Conservation (phyloP, 2,329 filamentous ascomycete genomes). For the Alternaria hordeiaustralica region DNA sequence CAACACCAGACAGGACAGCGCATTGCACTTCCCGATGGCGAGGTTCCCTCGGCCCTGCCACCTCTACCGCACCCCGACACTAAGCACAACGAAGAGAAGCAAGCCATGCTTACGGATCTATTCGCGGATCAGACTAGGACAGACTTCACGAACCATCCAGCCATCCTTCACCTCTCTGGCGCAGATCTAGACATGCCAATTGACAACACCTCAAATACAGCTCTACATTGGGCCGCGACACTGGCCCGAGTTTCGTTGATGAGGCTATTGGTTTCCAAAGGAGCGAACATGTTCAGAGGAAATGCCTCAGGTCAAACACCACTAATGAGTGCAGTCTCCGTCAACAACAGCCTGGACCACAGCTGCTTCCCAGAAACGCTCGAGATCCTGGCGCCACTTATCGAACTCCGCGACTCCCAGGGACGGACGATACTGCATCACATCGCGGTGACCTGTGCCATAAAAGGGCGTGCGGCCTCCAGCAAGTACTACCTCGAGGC, state of each 20-base stretch:
- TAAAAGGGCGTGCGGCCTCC: slow-evolving; percentile 88
- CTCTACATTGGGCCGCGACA: slow-evolving; percentile 95
- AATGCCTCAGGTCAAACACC: slow-evolving; percentile 92
- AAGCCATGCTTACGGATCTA: slow-evolving; percentile 79
- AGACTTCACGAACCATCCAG: slow-evolving; percentile 76
- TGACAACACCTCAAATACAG: slow-evolving; percentile 86
- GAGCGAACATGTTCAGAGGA: slow-evolving; percentile 85
- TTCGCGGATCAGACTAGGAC: slow-evolving; percentile 64
- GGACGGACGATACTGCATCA: slow-evolving; percentile 94
- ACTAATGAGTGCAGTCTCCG: slow-evolving; percentile 87
- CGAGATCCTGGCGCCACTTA: slow-evolving; percentile 85
- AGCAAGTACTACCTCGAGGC: slow-evolving; percentile 97
- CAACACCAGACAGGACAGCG: slow-evolving; percentile 55
- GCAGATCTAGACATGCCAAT: slow-evolving; percentile 91
- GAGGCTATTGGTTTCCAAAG: slow-evolving; percentile 79
- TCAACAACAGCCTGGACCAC: slow-evolving; percentile 93
- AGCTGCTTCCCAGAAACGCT: slow-evolving; percentile 89
- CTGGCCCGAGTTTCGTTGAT: slow-evolving; percentile 84
- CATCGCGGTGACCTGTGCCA: slow-evolving; percentile 93
- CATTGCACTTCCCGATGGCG: slow-evolving; percentile 54
- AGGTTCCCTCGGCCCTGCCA: slow-evolving; percentile 66
- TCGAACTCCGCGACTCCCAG: slow-evolving; percentile 87
- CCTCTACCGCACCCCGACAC: slow-evolving; percentile 67
- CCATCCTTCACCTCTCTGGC: slow-evolving; percentile 75
- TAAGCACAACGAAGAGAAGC: slow-evolving; percentile 77